phyloP scores from a whole-genome alignment of 108 stramenopile species.

The Fistulifera solaris region DNA sequence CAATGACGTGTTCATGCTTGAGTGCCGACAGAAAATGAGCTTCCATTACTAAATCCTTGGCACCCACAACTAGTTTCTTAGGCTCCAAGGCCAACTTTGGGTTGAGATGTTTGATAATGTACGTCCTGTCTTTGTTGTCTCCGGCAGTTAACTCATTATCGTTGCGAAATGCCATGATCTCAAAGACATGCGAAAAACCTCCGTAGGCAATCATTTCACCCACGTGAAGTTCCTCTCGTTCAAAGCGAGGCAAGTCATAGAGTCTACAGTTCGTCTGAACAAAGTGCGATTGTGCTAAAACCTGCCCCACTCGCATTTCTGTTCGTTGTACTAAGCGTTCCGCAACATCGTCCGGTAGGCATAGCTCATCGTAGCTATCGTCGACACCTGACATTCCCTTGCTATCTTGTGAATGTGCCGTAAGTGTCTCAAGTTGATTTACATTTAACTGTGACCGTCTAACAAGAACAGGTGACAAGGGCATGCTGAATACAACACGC shows the following conservation, averaged over 20 bases:
- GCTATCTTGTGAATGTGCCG: slow-evolving; percentile 2
- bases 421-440: slow-evolving; percentile 6
- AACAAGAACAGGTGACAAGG: slow-evolving; percentile 6
- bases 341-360: slow-evolving; percentile 29
- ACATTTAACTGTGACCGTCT: neutral
- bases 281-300: slow-evolving; percentile 26
- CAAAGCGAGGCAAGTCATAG: slow-evolving; percentile 34
- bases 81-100: slow-evolving; percentile 42
- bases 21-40: slow-evolving; percentile 83
- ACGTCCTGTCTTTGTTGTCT: slow-evolving; percentile 8
- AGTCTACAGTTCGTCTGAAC: slow-evolving; percentile 32
- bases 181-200: slow-evolving; percentile 41
- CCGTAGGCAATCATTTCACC: slow-evolving; percentile 47
- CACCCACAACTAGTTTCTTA: slow-evolving; percentile 46
- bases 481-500: too few species aligned
- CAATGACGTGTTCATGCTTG: slow-evolving; percentile 85
- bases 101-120: slow-evolving; percentile 67
- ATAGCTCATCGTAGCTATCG: slow-evolving; percentile 24
- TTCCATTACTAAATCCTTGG: slow-evolving; percentile 74
- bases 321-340: slow-evolving; percentile 40
- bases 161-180: slow-evolving; percentile 13
- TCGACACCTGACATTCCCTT: slow-evolving; percentile 1
- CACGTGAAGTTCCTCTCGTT: slow-evolving; percentile 33
- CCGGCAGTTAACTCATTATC: slow-evolving; percentile 20
- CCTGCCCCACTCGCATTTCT: slow-evolving; percentile 39